Percentiles rank a stretch among this genome's conserved stretches.
These are phyloP conservation scores for Aspergillus sojae DNA, from an alignment of 2,329 filamentous ascomycete genomes.

Conservation along the genomic window DNA sequence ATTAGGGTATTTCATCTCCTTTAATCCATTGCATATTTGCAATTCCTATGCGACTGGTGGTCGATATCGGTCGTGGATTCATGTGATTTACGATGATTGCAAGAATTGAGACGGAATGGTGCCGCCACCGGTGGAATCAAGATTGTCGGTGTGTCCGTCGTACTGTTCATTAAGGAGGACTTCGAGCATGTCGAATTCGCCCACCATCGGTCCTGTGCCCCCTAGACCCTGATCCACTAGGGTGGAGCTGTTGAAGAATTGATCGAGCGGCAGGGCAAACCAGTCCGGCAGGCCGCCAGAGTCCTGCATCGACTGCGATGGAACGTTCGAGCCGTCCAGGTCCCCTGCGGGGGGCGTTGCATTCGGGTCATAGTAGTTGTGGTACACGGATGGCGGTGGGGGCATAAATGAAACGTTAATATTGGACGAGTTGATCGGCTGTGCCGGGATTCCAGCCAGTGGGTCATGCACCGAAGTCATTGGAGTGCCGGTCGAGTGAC, in stretches of 20 bases:
- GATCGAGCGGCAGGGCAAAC: conserved; percentile 64
- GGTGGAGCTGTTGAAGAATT: conserved; percentile 55
- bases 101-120: conserved; percentile 33
- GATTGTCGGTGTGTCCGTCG: conserved; percentile 32
- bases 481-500: conserved; percentile 20
- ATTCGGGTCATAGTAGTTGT: conserved; percentile 47
- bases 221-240: conserved; percentile 57
- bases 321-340: conserved; percentile 31
- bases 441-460: conserved; percentile 46
- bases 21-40: neutral
- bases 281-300: conserved; percentile 53
- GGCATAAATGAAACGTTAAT: conserved; percentile 52
- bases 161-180: conserved; percentile 48
- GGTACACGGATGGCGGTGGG: conserved; percentile 48
- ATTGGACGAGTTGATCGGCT: conserved; percentile 49
- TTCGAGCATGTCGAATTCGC: conserved; percentile 55
- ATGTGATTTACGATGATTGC: conserved; percentile 11
- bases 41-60: neutral
- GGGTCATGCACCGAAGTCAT: conserved; percentile 41
- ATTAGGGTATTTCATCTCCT: neutral
- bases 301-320: conserved; percentile 33
- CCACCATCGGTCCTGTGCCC: conserved; percentile 64
- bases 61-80: neutral
- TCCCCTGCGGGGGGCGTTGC: conserved; percentile 36
- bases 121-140: conserved; percentile 15